Evolutionary conservation across 2,329 filamentous ascomycete species (phyloP), one percentile per base, ranked within the genome.

Genomic region (Diaporthe sp.): DNA sequence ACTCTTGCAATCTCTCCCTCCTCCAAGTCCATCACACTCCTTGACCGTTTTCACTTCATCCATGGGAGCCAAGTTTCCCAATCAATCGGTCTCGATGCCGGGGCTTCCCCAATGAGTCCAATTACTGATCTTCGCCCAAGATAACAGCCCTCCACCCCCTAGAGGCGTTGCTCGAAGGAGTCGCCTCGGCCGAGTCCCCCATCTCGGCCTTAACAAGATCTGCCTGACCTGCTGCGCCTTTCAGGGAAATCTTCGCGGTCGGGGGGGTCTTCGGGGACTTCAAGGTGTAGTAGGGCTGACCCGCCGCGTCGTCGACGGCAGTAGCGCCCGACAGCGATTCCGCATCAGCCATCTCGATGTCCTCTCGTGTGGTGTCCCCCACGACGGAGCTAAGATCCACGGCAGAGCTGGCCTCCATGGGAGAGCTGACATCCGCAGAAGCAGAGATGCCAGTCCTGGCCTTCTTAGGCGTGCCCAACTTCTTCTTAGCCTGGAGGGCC

Each of bases 311-410:
- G 70, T 49, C 57, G 55, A 58, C 55, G 55, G 70, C 70, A 72
- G 70, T 72, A 72, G 42, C 70, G 12, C 70, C 70, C 1, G 70
- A 72, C 28, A 72, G 55, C 70, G 70, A 72, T 17, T 58, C 55
- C 20, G 55, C 39, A 49, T 72, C 70, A 49, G 55, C 55, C 55
- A 72, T 61, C 20, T 72, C 70, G 22, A 44, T 20, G 2, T 58
- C 68, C 20, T 58, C 37, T 17, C 15, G 9, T 6, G n/a, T 34
- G 8, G 25, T 37, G 8, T 31, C 47, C 15, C 42, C 31, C 58
- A 37, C 3, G 20, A 5, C 15, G 4, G 53, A 37, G 9, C 53
- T 58, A 12, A 10, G 4, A 17, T 20, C 68, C 15, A 37, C 3
- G 10, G n/a, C 22, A 12, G 53, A 47, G 0, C 51, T 58, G 37